Conservation (phyloP, 305 asterid genomes). For the Fraxinus albicans region DNA sequence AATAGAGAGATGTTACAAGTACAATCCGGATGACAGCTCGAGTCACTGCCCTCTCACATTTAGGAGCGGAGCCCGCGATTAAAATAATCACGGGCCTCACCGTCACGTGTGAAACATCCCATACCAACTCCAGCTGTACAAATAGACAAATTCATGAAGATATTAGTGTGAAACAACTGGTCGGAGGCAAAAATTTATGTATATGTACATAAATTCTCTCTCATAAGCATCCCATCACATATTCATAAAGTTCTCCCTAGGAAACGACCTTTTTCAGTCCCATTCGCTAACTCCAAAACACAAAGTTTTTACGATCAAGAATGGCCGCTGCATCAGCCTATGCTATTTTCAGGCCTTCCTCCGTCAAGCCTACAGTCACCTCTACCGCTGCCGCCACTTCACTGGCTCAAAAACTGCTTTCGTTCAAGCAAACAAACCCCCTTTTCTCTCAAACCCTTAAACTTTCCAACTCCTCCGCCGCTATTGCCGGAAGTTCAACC, state of each 20-base stretch:
- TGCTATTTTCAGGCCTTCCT: slow-evolving; percentile 44
- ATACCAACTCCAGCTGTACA: too few species aligned
- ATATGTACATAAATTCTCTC: background rate
- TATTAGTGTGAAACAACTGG: background rate
- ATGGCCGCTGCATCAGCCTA: slow-evolving; percentile 64
- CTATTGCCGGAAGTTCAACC: slow-evolving; percentile 8
- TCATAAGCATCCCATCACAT: background rate
- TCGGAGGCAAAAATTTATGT: background rate
- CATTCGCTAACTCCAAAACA: background rate
- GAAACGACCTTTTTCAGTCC: background rate
- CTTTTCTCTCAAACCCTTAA: slow-evolving; percentile 36
- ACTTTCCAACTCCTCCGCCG: slow-evolving; percentile 22
- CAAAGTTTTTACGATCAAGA: background rate
- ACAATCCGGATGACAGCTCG: too few species aligned
- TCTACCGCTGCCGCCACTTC: slow-evolving; percentile 24
- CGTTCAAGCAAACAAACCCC: slow-evolving; percentile 37
- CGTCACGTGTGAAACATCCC: too few species aligned
- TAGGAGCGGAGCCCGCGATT: too few species aligned
- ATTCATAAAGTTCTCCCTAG: background rate
- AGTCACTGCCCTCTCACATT: too few species aligned
- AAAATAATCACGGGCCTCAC: too few species aligned
- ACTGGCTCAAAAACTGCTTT: slow-evolving; percentile 27
- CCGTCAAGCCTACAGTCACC: slow-evolving; percentile 35
- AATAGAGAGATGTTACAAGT: too few species aligned
- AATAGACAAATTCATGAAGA: too few species aligned